Evolutionary conservation across 2,329 filamentous ascomycete genomes (phyloP), one percentile per base, ranked within the genome.

Genomic region (Aspergillus sp.): DNA sequence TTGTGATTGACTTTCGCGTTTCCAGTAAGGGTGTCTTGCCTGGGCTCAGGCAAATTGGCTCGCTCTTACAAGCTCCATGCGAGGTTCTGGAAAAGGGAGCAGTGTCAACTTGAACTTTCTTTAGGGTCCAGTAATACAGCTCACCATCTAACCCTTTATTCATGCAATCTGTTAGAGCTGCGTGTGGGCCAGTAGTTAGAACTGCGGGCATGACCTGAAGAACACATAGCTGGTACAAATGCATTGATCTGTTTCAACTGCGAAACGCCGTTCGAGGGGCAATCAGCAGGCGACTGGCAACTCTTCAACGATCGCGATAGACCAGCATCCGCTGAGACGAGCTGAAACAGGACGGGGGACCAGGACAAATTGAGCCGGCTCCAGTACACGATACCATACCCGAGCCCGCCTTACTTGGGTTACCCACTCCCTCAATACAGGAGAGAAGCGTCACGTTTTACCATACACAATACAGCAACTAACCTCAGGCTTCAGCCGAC

Each of bases 11-110:
- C 63, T 68, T 66, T 66, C 57, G 30, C 57, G 49, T 57, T 61
- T 62, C 57, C 66, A 68, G 67, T 68, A 69, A 66, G 61, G 66
- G 65, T 59, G 48, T 54, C 51, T 53, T 31, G 22, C 62, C 47
- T 47, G 62, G 61, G 62, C 63, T 69, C 63, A 69, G 67, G 64
- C 54, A 55, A 46, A 53, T 60, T 45, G 54, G 50, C 19, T 54
- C 46, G 31, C 54, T 48, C 48, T 50, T 48, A 34, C 43, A 28
- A 57, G 55, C 53, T 46, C 53, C 34, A 63, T 64, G 60, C 54
- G 63, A 64, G 58, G 60, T 66, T 61, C 60, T 63, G 55, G 43
- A 59, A 60, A 64, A 34, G 53, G 61, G 23, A 38, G 41, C 17
- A 22, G 7, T 7, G 38, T 62, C 54, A 13, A 49, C 48, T 43